phyloP scores from a whole-genome alignment of 257 asterid species.

The Forsythia suspensa region DNA sequence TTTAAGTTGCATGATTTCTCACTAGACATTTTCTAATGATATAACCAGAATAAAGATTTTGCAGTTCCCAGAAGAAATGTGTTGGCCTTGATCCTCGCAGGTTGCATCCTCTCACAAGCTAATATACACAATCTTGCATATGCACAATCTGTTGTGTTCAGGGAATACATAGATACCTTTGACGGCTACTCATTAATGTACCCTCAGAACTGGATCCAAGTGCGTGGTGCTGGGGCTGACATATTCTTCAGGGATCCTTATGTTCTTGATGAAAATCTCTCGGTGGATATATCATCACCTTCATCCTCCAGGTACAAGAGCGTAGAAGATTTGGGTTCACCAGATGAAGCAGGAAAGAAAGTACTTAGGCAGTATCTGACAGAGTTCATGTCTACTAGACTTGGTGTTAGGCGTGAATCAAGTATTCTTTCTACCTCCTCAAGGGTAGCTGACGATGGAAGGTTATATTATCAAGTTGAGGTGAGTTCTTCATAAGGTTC shows the following conservation, averaged over 20 bases:
- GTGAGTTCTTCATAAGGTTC: constrained; percentile 36
- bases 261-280: constrained; percentile 87
- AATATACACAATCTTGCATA: constrained; percentile 33
- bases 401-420: constrained; percentile 86
- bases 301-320: constrained; percentile 82
- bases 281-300: constrained; percentile 86
- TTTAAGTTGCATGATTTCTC: constrained; percentile 39
- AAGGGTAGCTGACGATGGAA: constrained; percentile 85
- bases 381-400: constrained; percentile 98
- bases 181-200: constrained; percentile 84
- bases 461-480: constrained; percentile 77
- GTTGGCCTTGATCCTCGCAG: constrained; percentile 61
- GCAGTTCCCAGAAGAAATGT: constrained; percentile 88
- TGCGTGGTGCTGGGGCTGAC: constrained; percentile 97
- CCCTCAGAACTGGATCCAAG: constrained; percentile 94
- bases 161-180: constrained; percentile 76
- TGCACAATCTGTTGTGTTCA: constrained; percentile 60
- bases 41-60: constrained; percentile 91
- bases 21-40: constrained; percentile 45
- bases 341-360: constrained; percentile 81
- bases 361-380: constrained; percentile 77
- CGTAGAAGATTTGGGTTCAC: constrained; percentile 86
- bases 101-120: constrained; percentile 47
- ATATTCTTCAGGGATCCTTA: constrained; percentile 93
- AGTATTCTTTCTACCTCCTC: constrained; percentile 74